A percentile compares a stretch with the other conserved stretches of the same genome.
phyloP scores from a whole-genome alignment of 1,284 basidiomycete species.

The Polyporus tsugae region DNA sequence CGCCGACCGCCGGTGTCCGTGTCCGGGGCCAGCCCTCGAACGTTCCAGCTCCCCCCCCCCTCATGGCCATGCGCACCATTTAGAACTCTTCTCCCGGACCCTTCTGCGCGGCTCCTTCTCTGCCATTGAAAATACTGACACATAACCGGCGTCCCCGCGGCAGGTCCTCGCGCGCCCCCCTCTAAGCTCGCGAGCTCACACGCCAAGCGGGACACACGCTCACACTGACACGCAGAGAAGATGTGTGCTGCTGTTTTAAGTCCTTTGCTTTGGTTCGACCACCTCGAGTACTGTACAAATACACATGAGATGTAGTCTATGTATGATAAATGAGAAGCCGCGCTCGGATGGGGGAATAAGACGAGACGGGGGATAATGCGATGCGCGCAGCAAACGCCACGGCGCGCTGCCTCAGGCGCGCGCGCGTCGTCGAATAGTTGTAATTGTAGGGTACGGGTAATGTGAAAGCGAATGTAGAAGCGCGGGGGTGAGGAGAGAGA shows the following conservation, averaged over 20 bases:
- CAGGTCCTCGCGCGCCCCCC: constrained; percentile 10
- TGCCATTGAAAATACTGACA: constrained; percentile 7
- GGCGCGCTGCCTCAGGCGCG: constrained; percentile 28
- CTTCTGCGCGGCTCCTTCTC: constrained; percentile 13
- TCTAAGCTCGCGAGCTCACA: constrained; percentile 11
- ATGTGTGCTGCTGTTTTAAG: constrained; percentile 24
- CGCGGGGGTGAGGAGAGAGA: constrained; percentile 14
- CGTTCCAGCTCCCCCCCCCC: constrained; percentile 23
- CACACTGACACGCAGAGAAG: constrained; percentile 5
- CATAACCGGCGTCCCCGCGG: constrained; percentile 15
- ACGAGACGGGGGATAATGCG: constrained; percentile 21
- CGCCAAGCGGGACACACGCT: constrained; percentile 11
- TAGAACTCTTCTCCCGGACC: constrained; percentile 18
- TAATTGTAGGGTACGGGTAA: constrained; percentile 35
- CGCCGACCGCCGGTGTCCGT: constrained; percentile 17
- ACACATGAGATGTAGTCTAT: constrained; percentile 56
- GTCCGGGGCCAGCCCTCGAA: constrained; percentile 24
- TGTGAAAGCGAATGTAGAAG: constrained; percentile 25
- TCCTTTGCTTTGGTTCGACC: constrained; percentile 28
- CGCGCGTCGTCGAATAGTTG: constrained; percentile 31
- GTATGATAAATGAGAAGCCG: constrained; percentile 40
- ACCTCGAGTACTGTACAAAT: constrained; percentile 54
- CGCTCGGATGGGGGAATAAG: constrained; percentile 19
- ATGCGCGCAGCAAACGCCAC: constrained; percentile 34
- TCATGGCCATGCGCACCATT: constrained; percentile 15